phyloP scores from a whole-genome alignment of 352 stramenopile genomes.

The Sclerospora graminicola region DNA sequence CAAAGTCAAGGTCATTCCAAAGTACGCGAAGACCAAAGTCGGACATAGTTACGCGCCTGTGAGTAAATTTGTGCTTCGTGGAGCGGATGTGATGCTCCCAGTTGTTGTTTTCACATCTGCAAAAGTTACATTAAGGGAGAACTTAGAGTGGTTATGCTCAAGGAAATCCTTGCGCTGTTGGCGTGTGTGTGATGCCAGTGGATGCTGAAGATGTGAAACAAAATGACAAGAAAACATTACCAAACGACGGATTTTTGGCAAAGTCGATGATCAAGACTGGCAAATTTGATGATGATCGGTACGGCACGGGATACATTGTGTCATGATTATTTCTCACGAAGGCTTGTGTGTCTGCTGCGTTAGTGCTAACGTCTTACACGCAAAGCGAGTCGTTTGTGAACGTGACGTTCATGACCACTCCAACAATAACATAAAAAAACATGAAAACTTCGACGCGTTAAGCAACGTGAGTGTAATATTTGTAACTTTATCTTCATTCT shows the following conservation, averaged over 20 bases:
- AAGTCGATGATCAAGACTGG: no score
- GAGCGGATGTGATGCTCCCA: conserved; percentile 77
- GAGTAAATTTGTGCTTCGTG: conserved; percentile 71
- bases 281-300: no score
- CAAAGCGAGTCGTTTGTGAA: no score
- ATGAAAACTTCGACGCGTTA: no score
- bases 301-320: no score
- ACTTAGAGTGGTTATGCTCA: conserved; percentile 52
- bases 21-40: conserved; percentile 62
- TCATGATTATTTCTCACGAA: no score
- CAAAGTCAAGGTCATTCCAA: conserved; percentile 93
- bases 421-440: no score
- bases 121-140: conserved; percentile 53
- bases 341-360: no score
- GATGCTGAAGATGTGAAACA: conserved; percentile 43
- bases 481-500: no score
- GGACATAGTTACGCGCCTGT: conserved; percentile 79
- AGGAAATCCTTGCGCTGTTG: conserved; percentile 69
- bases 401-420: no score
- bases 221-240: conserved; percentile 50
- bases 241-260: conserved; percentile 57
- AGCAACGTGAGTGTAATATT: no score
- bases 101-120: conserved; percentile 60
- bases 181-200: conserved; percentile 63
- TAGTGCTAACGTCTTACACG: no score